Percentiles rank a stretch among this genome's conserved stretches.
phyloP scores from a whole-genome alignment of 192 early-diverging fungal species.

The Coemansia sp. region DNA sequence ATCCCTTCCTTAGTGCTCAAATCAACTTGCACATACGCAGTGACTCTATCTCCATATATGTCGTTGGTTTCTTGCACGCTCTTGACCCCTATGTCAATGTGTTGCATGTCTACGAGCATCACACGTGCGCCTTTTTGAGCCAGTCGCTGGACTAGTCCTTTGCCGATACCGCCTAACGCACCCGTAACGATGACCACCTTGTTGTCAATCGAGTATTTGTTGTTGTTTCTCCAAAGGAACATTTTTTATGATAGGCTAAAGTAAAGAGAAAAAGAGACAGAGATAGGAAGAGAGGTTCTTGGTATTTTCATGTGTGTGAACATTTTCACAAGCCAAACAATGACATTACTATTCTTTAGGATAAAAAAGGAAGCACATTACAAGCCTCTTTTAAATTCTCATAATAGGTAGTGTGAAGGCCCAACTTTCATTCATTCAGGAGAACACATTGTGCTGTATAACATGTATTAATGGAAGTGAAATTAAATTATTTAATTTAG shows the following conservation, averaged over 20 bases:
- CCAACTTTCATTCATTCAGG: too few species aligned
- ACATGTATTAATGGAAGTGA: too few species aligned
- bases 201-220: constrained; percentile 18
- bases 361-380: too few species aligned
- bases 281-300: neutral
- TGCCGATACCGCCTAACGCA: constrained; percentile 39
- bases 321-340: too few species aligned
- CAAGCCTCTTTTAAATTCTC: too few species aligned
- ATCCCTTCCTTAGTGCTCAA: constrained; percentile 17
- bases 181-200: constrained; percentile 43
- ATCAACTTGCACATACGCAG: constrained; percentile 24
- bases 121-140: constrained; percentile 18
- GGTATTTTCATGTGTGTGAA: too few species aligned
- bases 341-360: too few species aligned
- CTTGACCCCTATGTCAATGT: neutral
- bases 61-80: constrained; percentile 22
- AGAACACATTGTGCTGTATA: too few species aligned
- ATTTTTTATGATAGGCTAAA: neutral
- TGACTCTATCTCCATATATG: neutral
- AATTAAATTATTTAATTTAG: constrained; percentile 1
- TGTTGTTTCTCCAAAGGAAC: neutral
- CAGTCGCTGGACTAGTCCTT: constrained; percentile 14
- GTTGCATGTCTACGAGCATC: constrained; percentile 29
- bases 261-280: neutral
- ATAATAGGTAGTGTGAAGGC: too few species aligned